Conservation (phyloP, 2,329 filamentous ascomycete genomes). For the Talaromyces albobiverticillius region DNA sequence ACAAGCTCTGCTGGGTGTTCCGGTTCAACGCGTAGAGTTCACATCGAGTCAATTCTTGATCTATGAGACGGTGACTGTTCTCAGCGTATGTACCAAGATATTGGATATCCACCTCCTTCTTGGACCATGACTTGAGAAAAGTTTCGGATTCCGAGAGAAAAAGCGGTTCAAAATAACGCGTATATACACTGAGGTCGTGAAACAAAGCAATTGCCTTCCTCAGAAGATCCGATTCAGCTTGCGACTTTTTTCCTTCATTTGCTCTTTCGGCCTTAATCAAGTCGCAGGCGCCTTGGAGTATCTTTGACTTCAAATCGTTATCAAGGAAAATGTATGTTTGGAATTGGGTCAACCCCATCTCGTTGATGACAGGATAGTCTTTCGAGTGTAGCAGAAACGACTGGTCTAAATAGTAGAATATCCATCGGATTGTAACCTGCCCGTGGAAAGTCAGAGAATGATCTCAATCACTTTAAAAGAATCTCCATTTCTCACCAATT, state of each 20-base stretch:
- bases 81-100: slow-evolving; percentile 73
- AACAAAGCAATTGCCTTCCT: slow-evolving; percentile 76
- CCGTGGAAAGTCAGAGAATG: neutral
- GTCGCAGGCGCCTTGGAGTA: slow-evolving; percentile 70
- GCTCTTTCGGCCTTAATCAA: slow-evolving; percentile 71
- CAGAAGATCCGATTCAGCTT: slow-evolving; percentile 62
- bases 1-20: slow-evolving; percentile 74
- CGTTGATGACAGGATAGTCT: slow-evolving; percentile 69
- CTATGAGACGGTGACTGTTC: slow-evolving; percentile 66
- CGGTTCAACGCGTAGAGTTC: slow-evolving; percentile 78
- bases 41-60: slow-evolving; percentile 70
- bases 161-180: slow-evolving; percentile 71
- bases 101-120: slow-evolving; percentile 58
- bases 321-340: slow-evolving; percentile 59
- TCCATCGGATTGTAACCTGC: slow-evolving; percentile 73
- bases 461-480: neutral
- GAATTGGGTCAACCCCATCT: slow-evolving; percentile 76
- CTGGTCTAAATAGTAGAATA: slow-evolving; percentile 92
- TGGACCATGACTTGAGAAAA: slow-evolving; percentile 70
- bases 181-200: slow-evolving; percentile 79
- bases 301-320: slow-evolving; percentile 49
- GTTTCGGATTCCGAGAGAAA: slow-evolving; percentile 66
- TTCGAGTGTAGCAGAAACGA: slow-evolving; percentile 77
- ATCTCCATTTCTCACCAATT: slow-evolving; percentile 57
- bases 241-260: slow-evolving; percentile 47